phyloP scores from a whole-genome alignment of 2,329 filamentous ascomycete species.

The Polychaeton citri region DNA sequence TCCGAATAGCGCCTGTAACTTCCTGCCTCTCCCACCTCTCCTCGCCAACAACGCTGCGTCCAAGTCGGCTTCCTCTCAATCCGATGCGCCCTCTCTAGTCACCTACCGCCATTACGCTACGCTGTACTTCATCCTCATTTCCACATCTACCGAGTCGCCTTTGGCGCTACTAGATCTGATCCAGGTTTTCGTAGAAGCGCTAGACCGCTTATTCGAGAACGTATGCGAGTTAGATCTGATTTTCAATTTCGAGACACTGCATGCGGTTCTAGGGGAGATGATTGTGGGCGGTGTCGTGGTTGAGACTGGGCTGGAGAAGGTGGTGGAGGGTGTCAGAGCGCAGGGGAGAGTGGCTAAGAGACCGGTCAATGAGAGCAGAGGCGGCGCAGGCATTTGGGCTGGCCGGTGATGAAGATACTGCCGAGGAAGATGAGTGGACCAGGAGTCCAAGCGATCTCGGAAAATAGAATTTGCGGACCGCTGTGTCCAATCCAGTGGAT shows the following conservation, averaged over 20 bases:
- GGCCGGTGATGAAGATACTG: constrained; percentile 18
- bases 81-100: constrained; percentile 80
- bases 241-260: constrained; percentile 96
- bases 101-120: constrained; percentile 98
- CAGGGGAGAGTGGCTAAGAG: constrained; percentile 68
- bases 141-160: constrained; percentile 88
- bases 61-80: constrained; percentile 27
- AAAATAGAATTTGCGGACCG: constrained; percentile 14
- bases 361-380: constrained; percentile 57
- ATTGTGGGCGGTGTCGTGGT: constrained; percentile 89
- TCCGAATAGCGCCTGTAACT: constrained; percentile 88
- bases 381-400: constrained; percentile 28
- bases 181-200: constrained; percentile 91
- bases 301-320: constrained; percentile 78
- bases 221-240: constrained; percentile 97
- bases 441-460: constrained; percentile 17
- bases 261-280: constrained; percentile 85
- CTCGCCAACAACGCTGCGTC: constrained; percentile 10
- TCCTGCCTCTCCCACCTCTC: constrained; percentile 51
- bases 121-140: constrained; percentile 96
- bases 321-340: constrained; percentile 66
- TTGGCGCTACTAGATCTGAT: constrained; percentile 92
- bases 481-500: not conserved
- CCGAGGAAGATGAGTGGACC: constrained; percentile 7
- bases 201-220: constrained; percentile 93